Conservation (phyloP, 441 rosid species). For the Corymbia citriodora region DNA sequence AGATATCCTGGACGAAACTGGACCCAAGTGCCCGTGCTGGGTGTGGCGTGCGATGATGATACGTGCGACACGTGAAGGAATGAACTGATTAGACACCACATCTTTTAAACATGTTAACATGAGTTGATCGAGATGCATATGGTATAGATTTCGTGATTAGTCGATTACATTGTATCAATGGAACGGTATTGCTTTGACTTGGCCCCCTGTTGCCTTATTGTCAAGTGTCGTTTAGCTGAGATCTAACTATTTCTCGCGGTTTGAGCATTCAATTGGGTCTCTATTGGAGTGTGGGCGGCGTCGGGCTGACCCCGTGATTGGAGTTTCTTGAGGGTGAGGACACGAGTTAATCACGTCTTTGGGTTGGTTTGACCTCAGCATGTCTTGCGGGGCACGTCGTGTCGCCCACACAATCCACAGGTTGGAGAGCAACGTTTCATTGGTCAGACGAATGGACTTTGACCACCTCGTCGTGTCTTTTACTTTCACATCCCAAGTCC, state of each 20-base stretch:
- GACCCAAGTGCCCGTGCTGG: not conserved
- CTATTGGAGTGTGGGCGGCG: not conserved
- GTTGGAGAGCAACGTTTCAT: not conserved
- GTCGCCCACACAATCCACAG: not conserved
- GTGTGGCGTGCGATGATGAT: rapidly evolving
- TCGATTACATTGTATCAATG: not conserved
- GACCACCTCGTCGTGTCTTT: no score
- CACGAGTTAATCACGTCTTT: not conserved
- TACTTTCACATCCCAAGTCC: no score
- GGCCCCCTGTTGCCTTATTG: not conserved
- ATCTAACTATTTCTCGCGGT: not conserved
- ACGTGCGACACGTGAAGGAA: not conserved
- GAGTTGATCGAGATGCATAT: not conserved
- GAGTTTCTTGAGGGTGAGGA: not conserved
- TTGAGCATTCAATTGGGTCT: no score
- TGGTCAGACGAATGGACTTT: not conserved
- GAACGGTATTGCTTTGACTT: not conserved
- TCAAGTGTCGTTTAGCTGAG: not conserved
- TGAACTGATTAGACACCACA: not conserved
- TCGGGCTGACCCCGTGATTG: not conserved
- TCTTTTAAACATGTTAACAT: not conserved
- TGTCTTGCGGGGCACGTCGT: not conserved
- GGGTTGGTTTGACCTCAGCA: not conserved
- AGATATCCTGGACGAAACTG: not conserved
- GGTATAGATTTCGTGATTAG: not conserved